Evolutionary conservation across 208 protist species (phyloP).

Genomic region (Acanthamoeba lenticulata): DNA sequence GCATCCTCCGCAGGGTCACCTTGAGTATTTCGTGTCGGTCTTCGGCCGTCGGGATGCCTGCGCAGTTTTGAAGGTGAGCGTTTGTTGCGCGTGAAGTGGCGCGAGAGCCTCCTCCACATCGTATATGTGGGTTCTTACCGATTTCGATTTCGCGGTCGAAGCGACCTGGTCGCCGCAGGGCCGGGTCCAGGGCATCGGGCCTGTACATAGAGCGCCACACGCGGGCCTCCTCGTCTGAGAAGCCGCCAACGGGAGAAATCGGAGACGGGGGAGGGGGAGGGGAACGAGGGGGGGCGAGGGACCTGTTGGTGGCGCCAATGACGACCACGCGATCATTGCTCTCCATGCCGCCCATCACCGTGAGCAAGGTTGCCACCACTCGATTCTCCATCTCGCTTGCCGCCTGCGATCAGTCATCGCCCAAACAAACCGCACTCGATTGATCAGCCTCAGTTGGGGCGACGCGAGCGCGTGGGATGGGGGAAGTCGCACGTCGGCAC

Average conservation of each 20-base stretch:
- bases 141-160: constrained; percentile 85
- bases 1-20: constrained; percentile 59
- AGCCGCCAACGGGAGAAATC: background rate
- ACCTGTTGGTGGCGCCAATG: constrained; percentile 91
- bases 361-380: constrained; percentile 87
- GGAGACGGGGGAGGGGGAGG: background rate
- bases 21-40: constrained; percentile 78
- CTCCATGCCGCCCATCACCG: constrained; percentile 87
- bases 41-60: constrained; percentile 76
- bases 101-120: background rate
- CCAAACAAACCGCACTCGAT: background rate
- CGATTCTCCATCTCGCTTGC: constrained; percentile 84
- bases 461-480: constrained; percentile 39
- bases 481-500: constrained; percentile 60
- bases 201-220: constrained; percentile 72
- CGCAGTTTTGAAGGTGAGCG: background rate
- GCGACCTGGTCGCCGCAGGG: constrained; percentile 88
- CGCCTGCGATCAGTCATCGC: constrained; percentile 30
- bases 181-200: constrained; percentile 87
- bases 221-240: too few species aligned
- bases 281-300: background rate
- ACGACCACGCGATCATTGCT: constrained; percentile 83
- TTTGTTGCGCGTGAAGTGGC: too few species aligned
- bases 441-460: too few species aligned
- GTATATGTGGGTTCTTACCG: background rate